A percentile compares a stretch with the other conserved stretches of the same genome.
Evolutionary conservation across 2,329 filamentous ascomycete genomes (phyloP).

Genomic region (Pseudocercospora macadamiae): DNA sequence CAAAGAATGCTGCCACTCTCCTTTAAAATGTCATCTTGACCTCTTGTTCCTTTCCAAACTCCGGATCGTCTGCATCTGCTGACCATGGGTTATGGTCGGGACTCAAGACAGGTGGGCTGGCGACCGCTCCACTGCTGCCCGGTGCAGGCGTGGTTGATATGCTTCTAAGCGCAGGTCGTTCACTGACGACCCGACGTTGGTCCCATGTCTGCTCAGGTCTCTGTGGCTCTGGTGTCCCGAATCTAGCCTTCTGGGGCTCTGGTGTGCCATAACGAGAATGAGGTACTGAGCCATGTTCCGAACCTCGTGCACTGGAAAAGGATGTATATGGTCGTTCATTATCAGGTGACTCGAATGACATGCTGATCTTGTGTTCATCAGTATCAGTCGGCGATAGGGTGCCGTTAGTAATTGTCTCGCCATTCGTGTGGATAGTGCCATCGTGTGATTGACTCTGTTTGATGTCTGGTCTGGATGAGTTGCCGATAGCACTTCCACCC

Average conservation of each 20-base stretch:
- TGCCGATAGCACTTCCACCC: slow-evolving; percentile 12
- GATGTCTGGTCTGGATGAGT: slow-evolving; percentile 12
- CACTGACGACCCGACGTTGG: slow-evolving; percentile 3
- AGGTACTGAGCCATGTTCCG: slow-evolving; percentile 14
- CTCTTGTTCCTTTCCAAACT: slow-evolving; percentile 51
- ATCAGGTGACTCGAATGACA: slow-evolving; percentile 46
- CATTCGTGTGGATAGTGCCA: slow-evolving; percentile 8
- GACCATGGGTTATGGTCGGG: slow-evolving; percentile 51
- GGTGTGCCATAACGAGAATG: not conserved
- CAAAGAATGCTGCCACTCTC: not conserved
- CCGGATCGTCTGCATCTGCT: slow-evolving; percentile 51
- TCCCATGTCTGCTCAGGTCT: slow-evolving; percentile 11
- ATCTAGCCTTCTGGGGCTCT: not conserved
- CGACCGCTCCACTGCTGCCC: not conserved
- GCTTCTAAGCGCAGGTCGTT: slow-evolving; percentile 25
- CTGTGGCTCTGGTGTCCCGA: slow-evolving; percentile 15
- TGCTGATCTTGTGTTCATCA: slow-evolving; percentile 49
- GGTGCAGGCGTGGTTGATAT: slow-evolving; percentile 35
- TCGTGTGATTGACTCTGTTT: slow-evolving; percentile 17
- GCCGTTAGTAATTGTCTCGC: slow-evolving; percentile 14
- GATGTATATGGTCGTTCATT: slow-evolving; percentile 28
- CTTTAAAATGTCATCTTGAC: slow-evolving; percentile 52
- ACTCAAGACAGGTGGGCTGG: slow-evolving; percentile 6
- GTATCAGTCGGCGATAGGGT: slow-evolving; percentile 38
- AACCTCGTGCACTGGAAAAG: slow-evolving; percentile 9